Base-by-base conservation (phyloP, 176 grass and related monocot genomes). In the Avena atlantica region DNA sequence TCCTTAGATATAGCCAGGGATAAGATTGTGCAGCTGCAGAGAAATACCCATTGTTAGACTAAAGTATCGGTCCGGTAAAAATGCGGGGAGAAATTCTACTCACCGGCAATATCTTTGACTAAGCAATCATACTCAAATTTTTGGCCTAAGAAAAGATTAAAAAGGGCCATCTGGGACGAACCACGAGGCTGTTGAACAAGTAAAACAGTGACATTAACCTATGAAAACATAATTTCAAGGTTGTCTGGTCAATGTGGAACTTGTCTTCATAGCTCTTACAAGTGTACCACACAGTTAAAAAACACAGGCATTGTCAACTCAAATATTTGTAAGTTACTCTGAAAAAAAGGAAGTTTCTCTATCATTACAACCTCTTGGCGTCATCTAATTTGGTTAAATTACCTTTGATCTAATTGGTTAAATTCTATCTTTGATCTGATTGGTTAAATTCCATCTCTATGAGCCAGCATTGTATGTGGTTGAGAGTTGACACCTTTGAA, bases 201-300 rank as follows among this genome's bases (percentile, higher is more conserved):
- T 74, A 12, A 45, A 74, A 25, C n/a, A 74, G 12, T 74, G 70
- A 74, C n/a, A 59, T 24, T 71, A 71, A 71, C 9, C 13, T n/a
- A 70, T 1, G 42, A 45, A 70, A n/a, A 71, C 17, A 14, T 42
- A 42, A 8, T 12, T 48, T 10, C 9, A 45, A 48, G 45, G 45
- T 48, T 71, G 69, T 10, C 8, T 71, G 1, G 69, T 17, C 69
- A n/a, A 21, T 45, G n/a, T 19, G 21, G 9, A 71, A 44, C 19
- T 12, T 12, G 19, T n/a, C 21, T 61, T 8, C 58, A 61, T 2
- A 61, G 58, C 1, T 59, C 57, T 59, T 56, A 56, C 57, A 59
- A 59, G 57, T 59, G 57, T 59, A 59, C 57, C 19, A 59, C 9
- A 20, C 57, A 59, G 79, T 80, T 66, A 31, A 27, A 64, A 3